Conservation (phyloP, 1,284 basidiomycete genomes). For the Sanguinoderma infundibulare region DNA sequence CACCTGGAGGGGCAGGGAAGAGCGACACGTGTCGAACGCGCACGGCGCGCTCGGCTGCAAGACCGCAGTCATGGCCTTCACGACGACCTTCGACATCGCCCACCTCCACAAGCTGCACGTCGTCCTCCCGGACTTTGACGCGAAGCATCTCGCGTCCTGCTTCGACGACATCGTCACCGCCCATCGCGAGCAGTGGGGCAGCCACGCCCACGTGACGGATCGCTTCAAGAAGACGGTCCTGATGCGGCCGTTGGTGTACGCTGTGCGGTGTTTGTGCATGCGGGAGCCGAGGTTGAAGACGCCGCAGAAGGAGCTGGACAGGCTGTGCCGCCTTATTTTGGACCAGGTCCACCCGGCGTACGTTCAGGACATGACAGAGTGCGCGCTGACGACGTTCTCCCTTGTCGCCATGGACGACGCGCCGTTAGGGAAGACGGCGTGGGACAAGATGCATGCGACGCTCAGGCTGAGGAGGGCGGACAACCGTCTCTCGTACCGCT, state of each 20-base stretch:
- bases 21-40: background rate
- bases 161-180: background rate
- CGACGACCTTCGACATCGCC: background rate
- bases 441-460: background rate
- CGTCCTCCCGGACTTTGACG: background rate
- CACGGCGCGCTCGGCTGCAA: background rate
- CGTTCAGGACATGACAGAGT: background rate
- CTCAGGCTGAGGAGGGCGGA: background rate
- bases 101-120: background rate
- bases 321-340: background rate
- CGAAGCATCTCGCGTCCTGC: background rate
- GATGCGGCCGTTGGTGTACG: background rate
- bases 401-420: background rate
- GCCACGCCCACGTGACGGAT: background rate
- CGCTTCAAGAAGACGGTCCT: background rate
- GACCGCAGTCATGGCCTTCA: background rate
- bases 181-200: background rate
- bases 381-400: background rate
- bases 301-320: background rate
- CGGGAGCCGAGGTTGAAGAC: background rate
- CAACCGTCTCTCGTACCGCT: background rate
- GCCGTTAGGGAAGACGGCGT: background rate
- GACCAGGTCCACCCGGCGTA: background rate
- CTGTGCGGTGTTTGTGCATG: background rate
- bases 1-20: background rate